These are phyloP conservation scores for Tylopilus vinaceipallidus DNA, from an alignment of 768 basidiomycete genomes.

Conservation along the genomic window DNA sequence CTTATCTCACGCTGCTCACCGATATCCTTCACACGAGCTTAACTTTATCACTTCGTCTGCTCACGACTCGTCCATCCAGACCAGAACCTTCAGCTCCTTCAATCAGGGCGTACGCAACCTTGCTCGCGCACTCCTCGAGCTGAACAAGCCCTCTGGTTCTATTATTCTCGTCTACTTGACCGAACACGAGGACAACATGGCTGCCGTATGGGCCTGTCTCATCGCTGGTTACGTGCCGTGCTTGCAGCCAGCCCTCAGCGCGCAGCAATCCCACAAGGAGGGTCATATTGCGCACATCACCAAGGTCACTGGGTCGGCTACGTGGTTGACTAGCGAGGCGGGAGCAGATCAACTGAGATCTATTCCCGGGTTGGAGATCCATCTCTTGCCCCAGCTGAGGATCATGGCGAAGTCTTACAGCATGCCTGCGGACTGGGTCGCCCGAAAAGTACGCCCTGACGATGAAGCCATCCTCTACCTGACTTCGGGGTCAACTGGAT, in stretches of 20 bases:
- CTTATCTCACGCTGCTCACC: slow-evolving; percentile 16
- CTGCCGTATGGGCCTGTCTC: not conserved
- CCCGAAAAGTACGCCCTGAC: not conserved
- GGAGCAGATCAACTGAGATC: slow-evolving; percentile 18
- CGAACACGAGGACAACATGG: not conserved
- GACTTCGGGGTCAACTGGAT: not conserved
- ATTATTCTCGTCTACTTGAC: not conserved
- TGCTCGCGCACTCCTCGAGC: not conserved
- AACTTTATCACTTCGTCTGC: slow-evolving; percentile 25
- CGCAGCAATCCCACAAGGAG: not conserved
- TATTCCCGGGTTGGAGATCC: slow-evolving; percentile 12
- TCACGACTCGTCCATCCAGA: slow-evolving; percentile 22
- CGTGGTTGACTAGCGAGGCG: slow-evolving; percentile 22
- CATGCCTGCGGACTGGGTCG: slow-evolving; percentile 8
- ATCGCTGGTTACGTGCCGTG: not conserved
- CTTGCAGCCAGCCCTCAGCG: not conserved
- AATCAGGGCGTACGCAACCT: not conserved
- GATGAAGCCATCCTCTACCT: not conserved
- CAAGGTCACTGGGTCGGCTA: slow-evolving; percentile 15
- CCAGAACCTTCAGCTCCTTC: not conserved
- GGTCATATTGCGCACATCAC: slow-evolving; percentile 11
- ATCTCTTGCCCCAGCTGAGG: slow-evolving; percentile 19
- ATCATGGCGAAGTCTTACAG: slow-evolving; percentile 17
- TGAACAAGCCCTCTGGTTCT: not conserved
- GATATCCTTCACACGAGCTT: slow-evolving; percentile 22